Evolutionary conservation across 2,329 filamentous ascomycete genomes (phyloP).

Genomic region (Penicillium griseofulvum): DNA sequence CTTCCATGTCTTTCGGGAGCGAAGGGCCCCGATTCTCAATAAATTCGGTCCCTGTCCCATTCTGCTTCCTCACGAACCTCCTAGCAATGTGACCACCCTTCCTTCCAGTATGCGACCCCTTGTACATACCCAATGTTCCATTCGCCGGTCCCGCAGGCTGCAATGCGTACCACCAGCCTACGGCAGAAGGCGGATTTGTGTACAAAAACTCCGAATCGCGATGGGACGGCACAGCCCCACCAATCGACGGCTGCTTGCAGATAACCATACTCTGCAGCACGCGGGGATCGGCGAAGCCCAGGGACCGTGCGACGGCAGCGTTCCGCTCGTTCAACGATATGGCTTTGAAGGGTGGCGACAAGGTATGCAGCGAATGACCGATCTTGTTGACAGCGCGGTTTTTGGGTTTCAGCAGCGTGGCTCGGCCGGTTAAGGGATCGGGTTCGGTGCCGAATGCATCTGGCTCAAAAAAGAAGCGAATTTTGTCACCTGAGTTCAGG

Average conservation of each 20-base stretch:
- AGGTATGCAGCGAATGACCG: conserved; percentile 70
- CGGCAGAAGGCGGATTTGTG: conserved; percentile 80
- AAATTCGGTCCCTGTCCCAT: conserved; percentile 63
- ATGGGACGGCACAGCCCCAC: conserved; percentile 84
- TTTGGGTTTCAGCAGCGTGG: conserved; percentile 73
- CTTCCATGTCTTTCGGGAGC: conserved; percentile 60
- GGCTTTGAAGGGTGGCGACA: conserved; percentile 64
- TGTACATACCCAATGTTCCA: conserved; percentile 82
- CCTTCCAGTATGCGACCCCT: conserved; percentile 64
- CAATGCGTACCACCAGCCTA: conserved; percentile 96
- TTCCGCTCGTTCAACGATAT: conserved; percentile 50
- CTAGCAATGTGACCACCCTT: conserved; percentile 66
- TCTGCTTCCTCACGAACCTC: conserved; percentile 68
- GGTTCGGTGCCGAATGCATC: conserved; percentile 65
- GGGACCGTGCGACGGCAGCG: conserved; percentile 63
- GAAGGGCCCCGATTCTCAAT: conserved; percentile 63
- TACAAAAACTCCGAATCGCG: conserved; percentile 93
- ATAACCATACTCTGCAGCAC: conserved; percentile 95
- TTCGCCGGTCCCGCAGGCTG: conserved; percentile 87
- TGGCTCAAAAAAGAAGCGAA: conserved; percentile 96
- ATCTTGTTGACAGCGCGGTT: conserved; percentile 85
- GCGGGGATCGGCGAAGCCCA: conserved; percentile 74
- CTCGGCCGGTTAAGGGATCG: conserved; percentile 47
- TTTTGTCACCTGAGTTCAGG: conserved; percentile 80
- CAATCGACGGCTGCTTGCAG: conserved; percentile 96